A percentile compares a stretch with the other conserved stretches of the same genome.
Conservation (phyloP, 208 protist species). For the Trypanosoma vivax region DNA sequence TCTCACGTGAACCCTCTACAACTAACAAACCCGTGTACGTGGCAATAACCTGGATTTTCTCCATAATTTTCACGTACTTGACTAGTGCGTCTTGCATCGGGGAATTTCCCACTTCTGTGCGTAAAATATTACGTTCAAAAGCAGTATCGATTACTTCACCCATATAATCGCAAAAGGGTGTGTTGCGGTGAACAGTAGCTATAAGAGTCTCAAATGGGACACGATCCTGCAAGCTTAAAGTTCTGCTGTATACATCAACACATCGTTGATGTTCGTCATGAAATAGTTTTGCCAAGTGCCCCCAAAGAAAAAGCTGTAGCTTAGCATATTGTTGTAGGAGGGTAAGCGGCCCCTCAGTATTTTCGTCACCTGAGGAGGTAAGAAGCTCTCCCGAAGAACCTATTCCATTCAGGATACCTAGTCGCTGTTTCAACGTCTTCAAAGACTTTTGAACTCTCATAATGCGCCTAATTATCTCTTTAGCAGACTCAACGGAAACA, state of each 20-base stretch:
- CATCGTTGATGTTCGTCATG: conserved; percentile 61
- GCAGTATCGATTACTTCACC: conserved; percentile 48
- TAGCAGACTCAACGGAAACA: conserved; percentile 18
- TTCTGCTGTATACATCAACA: conserved; percentile 59
- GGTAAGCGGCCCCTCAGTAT: conserved; percentile 1
- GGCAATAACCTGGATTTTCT: conserved; percentile 46
- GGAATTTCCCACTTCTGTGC: conserved; percentile 1
- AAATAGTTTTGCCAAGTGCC: conserved; percentile 43
- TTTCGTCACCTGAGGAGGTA: neutral
- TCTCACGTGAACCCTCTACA: conserved; percentile 73
- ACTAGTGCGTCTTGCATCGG: conserved; percentile 17
- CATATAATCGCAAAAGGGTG: conserved; percentile 71
- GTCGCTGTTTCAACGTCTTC: conserved; percentile 8
- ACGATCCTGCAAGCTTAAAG: conserved; percentile 71
- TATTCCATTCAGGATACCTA: neutral
- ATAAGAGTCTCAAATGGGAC: conserved; percentile 68
- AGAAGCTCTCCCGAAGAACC: neutral
- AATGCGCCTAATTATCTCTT: conserved; percentile 24
- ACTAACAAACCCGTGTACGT: conserved; percentile 57
- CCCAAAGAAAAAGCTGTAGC: conserved; percentile 34
- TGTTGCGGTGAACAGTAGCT: conserved; percentile 69
- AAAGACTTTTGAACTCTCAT: conserved; percentile 21
- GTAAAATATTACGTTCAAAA: conserved; percentile 22
- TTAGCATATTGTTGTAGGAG: conserved; percentile 14
- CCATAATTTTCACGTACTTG: conserved; percentile 38